phyloP scores from a whole-genome alignment of 495 filamentous ascomycete species.

The Alectoria sarmentosa region DNA sequence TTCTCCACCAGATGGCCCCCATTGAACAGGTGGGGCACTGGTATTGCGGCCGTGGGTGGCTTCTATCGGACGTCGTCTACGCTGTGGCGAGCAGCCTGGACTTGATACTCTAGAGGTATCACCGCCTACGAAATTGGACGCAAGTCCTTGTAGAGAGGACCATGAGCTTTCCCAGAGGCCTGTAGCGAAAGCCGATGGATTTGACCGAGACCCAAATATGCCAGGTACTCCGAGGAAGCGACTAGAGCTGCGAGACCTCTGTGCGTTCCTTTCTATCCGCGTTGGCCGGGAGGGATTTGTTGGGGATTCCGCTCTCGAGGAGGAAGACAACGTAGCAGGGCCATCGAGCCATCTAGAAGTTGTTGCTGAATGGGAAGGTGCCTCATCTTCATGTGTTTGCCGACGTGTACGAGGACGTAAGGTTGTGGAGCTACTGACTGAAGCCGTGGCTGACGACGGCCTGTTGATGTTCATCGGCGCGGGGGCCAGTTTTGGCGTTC shows the following conservation, averaged over 20 bases:
- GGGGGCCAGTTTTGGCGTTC: constrained; percentile 13
- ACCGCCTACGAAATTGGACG: constrained; percentile 46
- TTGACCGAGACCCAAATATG: constrained; percentile 27
- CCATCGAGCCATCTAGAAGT: constrained; percentile 14
- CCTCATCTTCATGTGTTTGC: constrained; percentile 13
- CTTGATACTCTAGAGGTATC: constrained; percentile 33
- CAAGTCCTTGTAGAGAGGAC: constrained; percentile 48
- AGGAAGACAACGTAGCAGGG: constrained; percentile 26
- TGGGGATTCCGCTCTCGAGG: constrained; percentile 42
- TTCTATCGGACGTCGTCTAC: constrained; percentile 40
- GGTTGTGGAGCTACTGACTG: constrained; percentile 20
- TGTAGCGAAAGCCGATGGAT: constrained; percentile 33
- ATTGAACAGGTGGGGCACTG: constrained; percentile 38
- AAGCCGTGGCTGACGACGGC: constrained; percentile 12
- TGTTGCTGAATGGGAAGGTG: not conserved
- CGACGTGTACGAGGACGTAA: constrained; percentile 24
- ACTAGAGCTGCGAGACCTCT: constrained; percentile 29
- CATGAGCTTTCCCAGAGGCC: constrained; percentile 46
- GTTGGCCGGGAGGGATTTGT: constrained; percentile 35
- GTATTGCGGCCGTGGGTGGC: constrained; percentile 37
- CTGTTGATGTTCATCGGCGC: constrained; percentile 19
- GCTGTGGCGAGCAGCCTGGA: constrained; percentile 31
- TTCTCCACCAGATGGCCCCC: constrained; percentile 47
- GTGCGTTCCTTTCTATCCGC: constrained; percentile 10
- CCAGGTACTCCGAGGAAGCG: constrained; percentile 30